Percentiles rank a stretch among this genome's conserved stretches.
Conservation (phyloP, 108 stramenopile species). For the Epithemia pelagica region DNA sequence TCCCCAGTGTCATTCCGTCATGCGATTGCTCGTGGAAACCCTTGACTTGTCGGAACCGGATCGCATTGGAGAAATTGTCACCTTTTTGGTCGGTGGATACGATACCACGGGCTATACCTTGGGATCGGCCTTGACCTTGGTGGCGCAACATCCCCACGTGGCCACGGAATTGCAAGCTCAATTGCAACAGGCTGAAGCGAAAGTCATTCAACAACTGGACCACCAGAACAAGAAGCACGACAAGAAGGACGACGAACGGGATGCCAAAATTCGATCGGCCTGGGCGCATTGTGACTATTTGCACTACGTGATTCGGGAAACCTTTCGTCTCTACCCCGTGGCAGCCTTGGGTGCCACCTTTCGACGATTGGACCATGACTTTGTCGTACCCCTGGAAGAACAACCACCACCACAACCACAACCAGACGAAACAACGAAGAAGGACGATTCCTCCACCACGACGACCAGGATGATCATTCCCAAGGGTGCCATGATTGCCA, state of each 20-base stretch:
- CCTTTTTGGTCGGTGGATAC: slow-evolving; percentile 18
- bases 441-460: too few species aligned
- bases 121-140: slow-evolving; percentile 25
- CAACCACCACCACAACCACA: slow-evolving; percentile 12
- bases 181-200: not conserved
- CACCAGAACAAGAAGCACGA: too few species aligned
- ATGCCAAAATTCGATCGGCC: too few species aligned
- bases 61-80: slow-evolving; percentile 9
- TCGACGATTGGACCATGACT: not conserved
- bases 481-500: slow-evolving; percentile 22
- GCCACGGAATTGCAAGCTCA: slow-evolving; percentile 1
- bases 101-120: slow-evolving; percentile 45
- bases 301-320: slow-evolving; percentile 32
- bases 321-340: slow-evolving; percentile 33
- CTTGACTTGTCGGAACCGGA: slow-evolving; percentile 11
- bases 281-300: not conserved
- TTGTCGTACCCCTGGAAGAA: not conserved
- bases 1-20: not conserved
- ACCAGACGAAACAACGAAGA: not conserved
- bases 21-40: not conserved
- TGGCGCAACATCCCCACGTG: slow-evolving; percentile 27
- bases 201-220: not conserved
- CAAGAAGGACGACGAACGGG: not conserved
- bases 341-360: slow-evolving; percentile 26
- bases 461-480: slow-evolving; percentile 28